Conservation (phyloP, 257 asterid species). For the Gentiana macrophylla region DNA sequence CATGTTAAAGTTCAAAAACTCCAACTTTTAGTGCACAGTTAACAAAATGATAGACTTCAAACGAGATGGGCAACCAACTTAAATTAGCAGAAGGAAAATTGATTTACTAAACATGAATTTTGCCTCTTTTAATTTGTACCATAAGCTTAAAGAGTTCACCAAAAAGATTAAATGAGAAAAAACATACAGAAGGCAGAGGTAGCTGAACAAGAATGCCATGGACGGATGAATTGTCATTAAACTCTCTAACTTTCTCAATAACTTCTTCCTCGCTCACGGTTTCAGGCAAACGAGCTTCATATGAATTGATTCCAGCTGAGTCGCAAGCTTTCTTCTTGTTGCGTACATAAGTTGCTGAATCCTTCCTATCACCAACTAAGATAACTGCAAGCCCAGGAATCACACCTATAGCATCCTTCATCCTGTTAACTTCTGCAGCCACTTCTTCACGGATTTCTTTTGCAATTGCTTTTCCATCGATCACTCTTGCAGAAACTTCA, state of each 20-base stretch:
- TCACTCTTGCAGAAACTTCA: conserved; percentile 46
- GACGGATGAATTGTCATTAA: conserved; percentile 69
- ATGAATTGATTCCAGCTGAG: conserved; percentile 68
- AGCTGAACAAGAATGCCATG: conserved; percentile 97
- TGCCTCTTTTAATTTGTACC: too few species aligned
- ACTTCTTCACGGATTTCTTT: conserved; percentile 75
- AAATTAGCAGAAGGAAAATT: too few species aligned
- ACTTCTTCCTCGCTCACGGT: conserved; percentile 69
- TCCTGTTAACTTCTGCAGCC: conserved; percentile 50
- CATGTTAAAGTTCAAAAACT: too few species aligned
- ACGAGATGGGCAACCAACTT: too few species aligned
- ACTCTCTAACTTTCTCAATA: conserved; percentile 45
- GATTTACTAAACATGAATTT: too few species aligned
- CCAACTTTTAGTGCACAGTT: too few species aligned
- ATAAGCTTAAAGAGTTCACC: not conserved
- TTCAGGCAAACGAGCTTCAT: conserved; percentile 69
- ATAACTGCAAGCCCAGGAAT: conserved; percentile 94
- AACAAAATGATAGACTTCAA: too few species aligned
- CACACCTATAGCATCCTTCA: conserved; percentile 72
- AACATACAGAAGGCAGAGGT: conserved; percentile 78
- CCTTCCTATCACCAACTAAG: conserved; percentile 89
- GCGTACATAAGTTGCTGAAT: conserved; percentile 88
- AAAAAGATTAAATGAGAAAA: not conserved
- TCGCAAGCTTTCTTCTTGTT: conserved; percentile 90
- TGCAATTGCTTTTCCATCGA: conserved; percentile 72